Conservation (phyloP, 2,329 filamentous ascomycete species). For the Myriosclerotinia duriaeana region DNA sequence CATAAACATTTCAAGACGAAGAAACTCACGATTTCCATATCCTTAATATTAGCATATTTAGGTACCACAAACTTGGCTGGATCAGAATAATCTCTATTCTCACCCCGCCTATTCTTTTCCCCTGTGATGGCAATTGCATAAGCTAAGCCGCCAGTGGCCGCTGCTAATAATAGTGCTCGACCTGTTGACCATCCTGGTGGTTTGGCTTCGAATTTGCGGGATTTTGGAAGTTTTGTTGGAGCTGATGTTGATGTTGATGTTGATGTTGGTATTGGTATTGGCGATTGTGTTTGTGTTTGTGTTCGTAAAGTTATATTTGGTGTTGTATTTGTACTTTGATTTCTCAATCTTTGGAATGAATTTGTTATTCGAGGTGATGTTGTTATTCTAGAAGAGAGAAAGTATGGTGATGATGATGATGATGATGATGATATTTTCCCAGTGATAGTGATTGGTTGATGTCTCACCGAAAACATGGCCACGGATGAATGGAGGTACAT, state of each 20-base stretch:
- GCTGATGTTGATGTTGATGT: neutral
- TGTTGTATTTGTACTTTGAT: neutral
- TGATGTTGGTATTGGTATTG: too few species aligned
- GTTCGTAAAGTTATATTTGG: neutral
- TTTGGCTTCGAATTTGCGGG: neutral
- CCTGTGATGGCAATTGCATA: constrained; percentile 28
- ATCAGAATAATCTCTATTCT: constrained; percentile 36
- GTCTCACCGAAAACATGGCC: constrained; percentile 17
- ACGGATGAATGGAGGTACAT: neutral
- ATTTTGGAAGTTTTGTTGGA: neutral
- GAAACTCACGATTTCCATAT: constrained; percentile 51
- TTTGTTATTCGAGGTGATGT: neutral
- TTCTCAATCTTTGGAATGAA: neutral
- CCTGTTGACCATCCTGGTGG: constrained; percentile 32
- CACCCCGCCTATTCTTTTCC: constrained; percentile 18
- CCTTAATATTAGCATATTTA: constrained; percentile 49
- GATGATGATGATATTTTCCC: neutral
- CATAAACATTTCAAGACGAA: neutral
- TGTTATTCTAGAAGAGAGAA: neutral
- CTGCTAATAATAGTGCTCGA: constrained; percentile 33
- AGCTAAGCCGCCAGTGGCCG: constrained; percentile 29
- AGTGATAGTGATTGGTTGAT: constrained; percentile 9
- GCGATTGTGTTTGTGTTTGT: neutral
- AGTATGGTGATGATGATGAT: neutral
- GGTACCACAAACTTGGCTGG: constrained; percentile 36